Percentiles rank a stretch among this genome's conserved stretches.
phyloP scores from a whole-genome alignment of 192 early-diverging fungal species.

The Dissophora ornata region DNA sequence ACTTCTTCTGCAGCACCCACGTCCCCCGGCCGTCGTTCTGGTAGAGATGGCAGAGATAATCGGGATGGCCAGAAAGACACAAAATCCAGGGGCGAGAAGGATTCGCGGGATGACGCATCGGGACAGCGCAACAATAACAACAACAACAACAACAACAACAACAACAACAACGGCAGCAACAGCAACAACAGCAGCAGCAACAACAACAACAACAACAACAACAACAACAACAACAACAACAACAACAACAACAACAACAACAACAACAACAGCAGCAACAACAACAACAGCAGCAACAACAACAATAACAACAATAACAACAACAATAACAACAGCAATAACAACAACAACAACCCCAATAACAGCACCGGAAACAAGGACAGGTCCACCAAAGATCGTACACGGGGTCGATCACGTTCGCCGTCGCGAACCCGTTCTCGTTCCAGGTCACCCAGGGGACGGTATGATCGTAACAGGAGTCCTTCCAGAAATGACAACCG shows the following conservation, averaged over 20 bases:
- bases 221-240: neutral
- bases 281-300: neutral
- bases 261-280: constrained; percentile 4
- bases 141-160: too few relatives aligned
- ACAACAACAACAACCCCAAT: too few relatives aligned
- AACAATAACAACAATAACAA: constrained; percentile 13
- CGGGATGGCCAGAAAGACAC: constrained; percentile 23
- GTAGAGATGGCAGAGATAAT: constrained; percentile 7
- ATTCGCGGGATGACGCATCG: constrained; percentile 24
- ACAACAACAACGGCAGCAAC: neutral
- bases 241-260: constrained; percentile 6
- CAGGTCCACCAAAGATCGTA: constrained; percentile 21
- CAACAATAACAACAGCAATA: neutral
- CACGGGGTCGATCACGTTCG: constrained; percentile 37
- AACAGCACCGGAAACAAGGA: constrained; percentile 19
- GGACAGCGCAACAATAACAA: constrained; percentile 9
- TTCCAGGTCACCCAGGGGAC: constrained; percentile 40
- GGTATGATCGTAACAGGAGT: constrained; percentile 42
- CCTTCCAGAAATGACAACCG: constrained; percentile 27
- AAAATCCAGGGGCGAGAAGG: constrained; percentile 26
- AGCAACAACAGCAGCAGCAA: constrained; percentile 22
- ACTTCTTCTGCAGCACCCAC: constrained; percentile 15
- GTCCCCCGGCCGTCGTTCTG: constrained; percentile 19
- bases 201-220: too few relatives aligned
- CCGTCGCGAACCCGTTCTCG: constrained; percentile 36